Conservation (phyloP, 75 land plant species). For the Pinus taeda region DNA sequence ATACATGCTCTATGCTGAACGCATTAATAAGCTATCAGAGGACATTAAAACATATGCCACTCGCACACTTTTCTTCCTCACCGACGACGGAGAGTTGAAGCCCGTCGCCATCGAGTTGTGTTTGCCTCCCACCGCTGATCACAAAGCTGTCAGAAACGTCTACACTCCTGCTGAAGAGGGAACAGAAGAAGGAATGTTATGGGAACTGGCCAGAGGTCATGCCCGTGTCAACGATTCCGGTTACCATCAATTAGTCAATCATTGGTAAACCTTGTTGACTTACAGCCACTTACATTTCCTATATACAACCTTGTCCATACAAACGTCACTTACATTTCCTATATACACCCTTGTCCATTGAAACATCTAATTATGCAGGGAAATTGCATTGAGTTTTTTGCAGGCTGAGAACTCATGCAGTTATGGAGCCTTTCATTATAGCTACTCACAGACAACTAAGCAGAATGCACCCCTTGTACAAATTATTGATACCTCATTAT, state of each 20-base stretch:
- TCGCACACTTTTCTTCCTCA: constrained; percentile 36
- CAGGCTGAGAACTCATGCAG: constrained; percentile 38
- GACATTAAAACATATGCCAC: constrained; percentile 24
- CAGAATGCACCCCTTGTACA: constrained; percentile 26
- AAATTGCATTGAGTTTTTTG: background rate
- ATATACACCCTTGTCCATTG: no score
- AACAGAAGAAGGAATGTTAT: constrained; percentile 20
- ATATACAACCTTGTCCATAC: no score
- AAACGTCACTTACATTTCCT: background rate
- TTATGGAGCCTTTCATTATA: constrained; percentile 27
- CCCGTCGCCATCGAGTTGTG: constrained; percentile 42
- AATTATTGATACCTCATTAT: constrained; percentile 24
- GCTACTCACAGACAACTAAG: constrained; percentile 37
- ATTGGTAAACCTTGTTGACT: constrained; percentile 13
- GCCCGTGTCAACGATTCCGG: constrained; percentile 30
- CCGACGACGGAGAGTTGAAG: constrained; percentile 9
- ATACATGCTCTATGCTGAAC: constrained; percentile 22
- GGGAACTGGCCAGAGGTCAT: constrained; percentile 38
- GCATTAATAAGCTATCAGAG: constrained; percentile 16
- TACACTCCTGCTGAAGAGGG: constrained; percentile 20
- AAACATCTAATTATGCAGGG: no score
- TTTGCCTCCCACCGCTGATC: constrained; percentile 18
- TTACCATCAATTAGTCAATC: constrained; percentile 29
- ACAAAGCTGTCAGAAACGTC: constrained; percentile 2
- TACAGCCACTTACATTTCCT: background rate